Evolutionary conservation across 1,284 basidiomycete genomes (phyloP).

Genomic region (Microstroma glucosiphilum): DNA sequence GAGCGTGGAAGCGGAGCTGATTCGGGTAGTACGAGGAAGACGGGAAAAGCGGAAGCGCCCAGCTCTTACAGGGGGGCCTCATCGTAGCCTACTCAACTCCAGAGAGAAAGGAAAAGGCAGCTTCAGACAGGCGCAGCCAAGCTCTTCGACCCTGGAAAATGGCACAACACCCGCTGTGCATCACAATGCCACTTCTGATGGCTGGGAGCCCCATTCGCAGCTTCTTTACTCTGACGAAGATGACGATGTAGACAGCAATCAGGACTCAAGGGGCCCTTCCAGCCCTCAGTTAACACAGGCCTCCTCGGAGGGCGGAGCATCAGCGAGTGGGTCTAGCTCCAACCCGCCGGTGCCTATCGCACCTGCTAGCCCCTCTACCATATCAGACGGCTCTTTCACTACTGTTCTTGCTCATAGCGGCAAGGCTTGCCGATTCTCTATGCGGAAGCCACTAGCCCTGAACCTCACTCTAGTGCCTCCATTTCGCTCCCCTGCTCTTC

Average conservation of each 20-base stretch:
- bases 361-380: not conserved
- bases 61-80: not conserved
- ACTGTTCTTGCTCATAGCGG: slow-evolving; percentile 40
- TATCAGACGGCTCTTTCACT: not conserved
- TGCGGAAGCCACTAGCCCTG: slow-evolving; percentile 32
- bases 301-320: not conserved
- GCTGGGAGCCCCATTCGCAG: slow-evolving; percentile 4
- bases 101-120: slow-evolving; percentile 1
- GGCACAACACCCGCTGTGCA: too few species aligned
- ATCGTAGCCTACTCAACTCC: not conserved
- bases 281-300: not conserved
- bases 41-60: not conserved
- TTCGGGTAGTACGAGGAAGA: slow-evolving; percentile 37
- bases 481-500: slow-evolving; percentile 38
- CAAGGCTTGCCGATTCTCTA: slow-evolving; percentile 46
- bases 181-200: not conserved
- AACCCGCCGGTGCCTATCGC: not conserved
- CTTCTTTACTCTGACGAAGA: not conserved
- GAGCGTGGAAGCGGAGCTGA: slow-evolving; percentile 40
- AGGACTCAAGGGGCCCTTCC: not conserved
- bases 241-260: not conserved
- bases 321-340: not conserved
- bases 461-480: slow-evolving; percentile 41
- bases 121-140: not conserved
- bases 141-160: too few species aligned